Evolutionary conservation across 2,329 filamentous ascomycete species (phyloP).

Genomic region (Aureobasidium sp.): DNA sequence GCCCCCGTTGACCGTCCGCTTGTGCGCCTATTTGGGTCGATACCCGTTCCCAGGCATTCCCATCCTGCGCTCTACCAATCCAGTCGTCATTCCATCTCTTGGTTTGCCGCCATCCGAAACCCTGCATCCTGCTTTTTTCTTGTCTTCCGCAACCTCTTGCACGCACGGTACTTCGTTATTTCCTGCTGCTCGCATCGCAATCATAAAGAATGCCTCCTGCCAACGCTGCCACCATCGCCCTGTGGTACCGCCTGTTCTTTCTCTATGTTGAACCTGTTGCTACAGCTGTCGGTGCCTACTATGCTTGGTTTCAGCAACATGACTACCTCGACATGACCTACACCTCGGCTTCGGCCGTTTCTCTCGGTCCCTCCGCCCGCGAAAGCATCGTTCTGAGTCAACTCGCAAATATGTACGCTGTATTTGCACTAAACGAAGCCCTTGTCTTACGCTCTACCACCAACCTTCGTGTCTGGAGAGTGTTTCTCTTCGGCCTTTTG

Average conservation of each 20-base stretch:
- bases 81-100: conserved; percentile 13
- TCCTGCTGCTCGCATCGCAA: conserved; percentile 11
- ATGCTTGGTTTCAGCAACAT: conserved; percentile 42
- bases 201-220: conserved; percentile 14
- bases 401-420: conserved; percentile 68
- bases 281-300: conserved; percentile 46
- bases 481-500: conserved; percentile 58
- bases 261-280: conserved; percentile 59
- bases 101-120: conserved; percentile 14
- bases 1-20: conserved; percentile 1
- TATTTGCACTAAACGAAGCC: conserved; percentile 70
- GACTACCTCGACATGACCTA: conserved; percentile 59
- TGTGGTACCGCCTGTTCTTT: conserved; percentile 64
- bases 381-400: conserved; percentile 59
- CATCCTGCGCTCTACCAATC: background rate
- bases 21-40: background rate
- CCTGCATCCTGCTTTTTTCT: conserved; percentile 12
- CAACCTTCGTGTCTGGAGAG: conserved; percentile 62
- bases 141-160: conserved; percentile 3
- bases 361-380: conserved; percentile 47
- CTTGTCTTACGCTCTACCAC: conserved; percentile 62
- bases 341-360: conserved; percentile 36
- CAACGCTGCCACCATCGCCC: conserved; percentile 40
- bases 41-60: background rate
- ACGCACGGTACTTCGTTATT: conserved; percentile 9